Evolutionary conservation across 345 rosid species (phyloP), one percentile per base, ranked within the genome.

Genomic region (Euphorbia pulcherrima): DNA sequence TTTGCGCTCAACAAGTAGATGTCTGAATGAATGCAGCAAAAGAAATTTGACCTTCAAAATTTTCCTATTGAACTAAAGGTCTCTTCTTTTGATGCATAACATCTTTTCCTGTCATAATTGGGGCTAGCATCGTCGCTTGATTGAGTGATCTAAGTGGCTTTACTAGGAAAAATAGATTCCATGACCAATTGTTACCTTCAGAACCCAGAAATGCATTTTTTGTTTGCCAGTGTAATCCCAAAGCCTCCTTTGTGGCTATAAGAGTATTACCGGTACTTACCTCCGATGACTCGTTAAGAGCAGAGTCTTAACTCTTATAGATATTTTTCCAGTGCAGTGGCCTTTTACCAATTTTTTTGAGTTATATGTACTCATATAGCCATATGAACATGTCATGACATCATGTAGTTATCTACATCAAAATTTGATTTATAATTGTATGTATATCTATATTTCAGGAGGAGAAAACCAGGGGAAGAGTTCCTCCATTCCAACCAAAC

Each of bases 401-500:
- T 29, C 21, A 37, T 37, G 2, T 11, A 6, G 28, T 48, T 60
- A 57, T 47, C 58, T 9, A 3, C 56, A 23, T 29, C 33, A 41
- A 51, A 39, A 65, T 47, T n/a, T 79, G 5, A 58, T 67, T 21
- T 14, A 17, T 55, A 58, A 64, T 21, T 14, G 17, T 55, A 62
- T 58, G 35, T 37, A 51, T 68, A 21, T 67, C 53, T 27, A 56
- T 60, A 37, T 65, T 77, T 52, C 86, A 94, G 99, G 93, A 84
- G 81, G 96, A 94, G 87, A 80, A 79, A 70, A 62, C 77, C 58
- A 78, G 71, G 64, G 97, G 86, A 67, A 81, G 60, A 27, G 82
- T 75, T 69, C 66, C 87, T 44, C 80, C 75, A 46, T 86, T 84
- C 75, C 87, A 82, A 64, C 88, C 96, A 68, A 92, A 91, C 76